These are phyloP conservation scores for Saprolegnia parasitica DNA, from an alignment of 352 stramenopile genomes.

Conservation along the genomic window DNA sequence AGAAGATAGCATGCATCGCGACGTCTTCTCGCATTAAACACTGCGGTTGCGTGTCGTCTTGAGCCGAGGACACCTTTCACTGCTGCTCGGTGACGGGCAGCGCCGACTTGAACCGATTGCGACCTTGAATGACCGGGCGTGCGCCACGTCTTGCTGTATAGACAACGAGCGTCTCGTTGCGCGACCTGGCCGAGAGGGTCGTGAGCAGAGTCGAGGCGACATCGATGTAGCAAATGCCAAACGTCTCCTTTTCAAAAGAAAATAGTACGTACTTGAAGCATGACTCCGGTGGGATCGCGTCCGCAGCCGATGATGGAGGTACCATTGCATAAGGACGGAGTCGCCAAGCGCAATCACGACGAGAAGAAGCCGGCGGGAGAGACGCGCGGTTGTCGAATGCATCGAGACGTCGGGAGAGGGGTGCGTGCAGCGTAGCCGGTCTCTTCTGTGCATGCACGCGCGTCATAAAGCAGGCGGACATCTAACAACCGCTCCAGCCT, in stretches of 20 bases:
- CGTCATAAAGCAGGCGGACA: too few species aligned
- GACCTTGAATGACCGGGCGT: neutral
- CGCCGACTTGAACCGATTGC: neutral
- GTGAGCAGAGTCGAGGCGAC: slow-evolving; percentile 13
- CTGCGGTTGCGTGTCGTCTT: too few species aligned
- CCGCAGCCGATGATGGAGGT: neutral
- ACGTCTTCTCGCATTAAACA: too few species aligned
- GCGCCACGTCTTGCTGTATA: slow-evolving; percentile 26
- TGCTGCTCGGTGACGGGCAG: slow-evolving; percentile 4
- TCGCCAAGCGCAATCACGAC: neutral
- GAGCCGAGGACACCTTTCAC: too few species aligned
- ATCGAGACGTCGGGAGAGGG: too few species aligned
- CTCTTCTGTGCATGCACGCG: too few species aligned
- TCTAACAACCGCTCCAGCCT: too few species aligned
- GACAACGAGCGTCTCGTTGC: neutral
- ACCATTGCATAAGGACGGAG: neutral
- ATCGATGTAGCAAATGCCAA: slow-evolving; percentile 17
- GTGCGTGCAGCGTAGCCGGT: too few species aligned
- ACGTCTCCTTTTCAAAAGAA: too few species aligned
- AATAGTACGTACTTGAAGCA: neutral
- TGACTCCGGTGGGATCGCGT: neutral
- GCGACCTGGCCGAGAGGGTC: neutral
- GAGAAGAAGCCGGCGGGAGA: neutral
- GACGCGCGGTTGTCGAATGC: too few species aligned
- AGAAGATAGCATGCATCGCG: too few species aligned